These are phyloP conservation scores for Sambucus nigra DNA, from an alignment of 129 eudicot genomes.

Conservation along the genomic window DNA sequence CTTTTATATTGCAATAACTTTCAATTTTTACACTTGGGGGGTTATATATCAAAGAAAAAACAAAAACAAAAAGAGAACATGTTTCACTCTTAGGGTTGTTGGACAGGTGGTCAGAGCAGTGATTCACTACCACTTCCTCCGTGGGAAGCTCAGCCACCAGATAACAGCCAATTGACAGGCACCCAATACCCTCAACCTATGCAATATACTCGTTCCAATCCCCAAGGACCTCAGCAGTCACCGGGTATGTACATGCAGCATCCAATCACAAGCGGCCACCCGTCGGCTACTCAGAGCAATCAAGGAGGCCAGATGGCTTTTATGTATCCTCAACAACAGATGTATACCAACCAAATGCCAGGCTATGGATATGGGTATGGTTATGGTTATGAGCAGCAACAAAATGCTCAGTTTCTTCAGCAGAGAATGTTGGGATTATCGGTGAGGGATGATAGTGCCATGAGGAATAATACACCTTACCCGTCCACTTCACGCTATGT, in stretches of 20 bases:
- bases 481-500: conserved; percentile 11
- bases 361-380: conserved; percentile 51
- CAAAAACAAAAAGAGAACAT: neutral
- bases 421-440: conserved; percentile 73
- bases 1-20: neutral
- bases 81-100: conserved; percentile 12
- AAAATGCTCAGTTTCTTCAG: conserved; percentile 50
- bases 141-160: conserved; percentile 66
- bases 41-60: too few species aligned
- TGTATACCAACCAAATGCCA: conserved; percentile 66
- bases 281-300: conserved; percentile 25
- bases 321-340: conserved; percentile 59
- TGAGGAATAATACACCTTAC: conserved; percentile 17
- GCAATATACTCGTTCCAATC: conserved; percentile 11
- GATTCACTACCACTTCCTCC: conserved; percentile 77
- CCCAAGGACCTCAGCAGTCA: neutral
- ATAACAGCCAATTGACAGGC: conserved; percentile 21
- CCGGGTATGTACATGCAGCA: conserved; percentile 30
- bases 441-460: conserved; percentile 34
- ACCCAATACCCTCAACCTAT: conserved; percentile 18
- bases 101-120: conserved; percentile 39
- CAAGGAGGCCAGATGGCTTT: conserved; percentile 53
- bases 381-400: conserved; percentile 50
- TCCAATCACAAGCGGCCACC: conserved; percentile 4
- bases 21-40: too few species aligned